Evolutionary conservation across 2,329 filamentous ascomycete genomes (phyloP).

Genomic region (Corniculantispora saksenae): DNA sequence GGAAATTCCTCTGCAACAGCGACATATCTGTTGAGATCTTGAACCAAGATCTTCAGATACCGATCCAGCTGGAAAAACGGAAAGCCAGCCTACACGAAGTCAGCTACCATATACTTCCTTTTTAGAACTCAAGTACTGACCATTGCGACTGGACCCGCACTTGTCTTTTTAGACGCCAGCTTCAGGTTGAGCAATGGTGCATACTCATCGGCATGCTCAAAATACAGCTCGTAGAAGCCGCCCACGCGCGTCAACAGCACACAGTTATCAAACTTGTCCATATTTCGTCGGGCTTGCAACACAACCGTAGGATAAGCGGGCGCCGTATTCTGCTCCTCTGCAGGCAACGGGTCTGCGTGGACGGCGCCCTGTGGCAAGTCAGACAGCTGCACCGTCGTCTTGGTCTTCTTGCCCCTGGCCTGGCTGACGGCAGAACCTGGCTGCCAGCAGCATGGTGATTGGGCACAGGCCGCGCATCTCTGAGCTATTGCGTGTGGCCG

Average conservation of each 20-base stretch:
- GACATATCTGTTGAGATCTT: conserved; percentile 87
- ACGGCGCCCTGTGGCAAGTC: conserved; percentile 59
- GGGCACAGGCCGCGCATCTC: not conserved
- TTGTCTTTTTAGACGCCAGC: conserved; percentile 78
- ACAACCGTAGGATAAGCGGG: conserved; percentile 82
- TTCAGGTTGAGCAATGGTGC: conserved; percentile 87
- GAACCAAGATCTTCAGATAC: conserved; percentile 88
- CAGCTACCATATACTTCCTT: not conserved
- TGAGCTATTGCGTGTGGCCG: not conserved
- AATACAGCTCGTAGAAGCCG: conserved; percentile 97
- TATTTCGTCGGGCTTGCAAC: conserved; percentile 83
- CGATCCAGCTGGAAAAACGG: conserved; percentile 90
- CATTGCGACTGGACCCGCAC: conserved; percentile 80
- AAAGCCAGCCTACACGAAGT: conserved; percentile 71
- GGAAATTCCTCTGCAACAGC: conserved; percentile 93
- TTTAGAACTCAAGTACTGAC: conserved; percentile 45
- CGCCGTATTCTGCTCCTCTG: conserved; percentile 42
- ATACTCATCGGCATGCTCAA: conserved; percentile 89
- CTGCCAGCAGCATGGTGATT: not conserved
- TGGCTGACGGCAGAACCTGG: not conserved
- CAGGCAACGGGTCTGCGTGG: conserved; percentile 28
- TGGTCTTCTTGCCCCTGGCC: conserved; percentile 55
- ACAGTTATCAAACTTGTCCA: conserved; percentile 87
- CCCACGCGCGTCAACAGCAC: conserved; percentile 90
- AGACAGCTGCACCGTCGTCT: conserved; percentile 53